Evolutionary conservation across 805 yeast genomes (phyloP).

Genomic region (Schizosaccharomyces lindneri): DNA sequence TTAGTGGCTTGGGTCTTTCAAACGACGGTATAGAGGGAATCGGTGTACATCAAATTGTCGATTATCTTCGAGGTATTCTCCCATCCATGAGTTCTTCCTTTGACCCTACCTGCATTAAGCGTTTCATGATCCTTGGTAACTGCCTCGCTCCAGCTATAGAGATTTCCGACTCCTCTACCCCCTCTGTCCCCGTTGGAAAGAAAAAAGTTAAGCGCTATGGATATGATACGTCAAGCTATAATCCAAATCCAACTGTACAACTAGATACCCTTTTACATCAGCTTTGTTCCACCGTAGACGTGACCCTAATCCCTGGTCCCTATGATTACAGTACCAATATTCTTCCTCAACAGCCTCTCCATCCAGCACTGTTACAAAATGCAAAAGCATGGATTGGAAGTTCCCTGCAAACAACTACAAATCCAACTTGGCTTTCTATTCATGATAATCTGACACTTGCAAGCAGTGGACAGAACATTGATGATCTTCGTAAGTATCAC

Average conservation of each 20-base stretch:
- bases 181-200: not conserved
- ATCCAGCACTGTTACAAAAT: slow-evolving; percentile 38
- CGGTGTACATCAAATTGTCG: not conserved
- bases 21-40: not conserved
- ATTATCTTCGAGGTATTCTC: not conserved
- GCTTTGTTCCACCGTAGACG: slow-evolving; percentile 33
- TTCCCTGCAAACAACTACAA: slow-evolving; percentile 26
- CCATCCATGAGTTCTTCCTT: not conserved
- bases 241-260: slow-evolving; percentile 9
- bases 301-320: slow-evolving; percentile 63
- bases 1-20: slow-evolving; percentile 2
- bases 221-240: slow-evolving; percentile 6
- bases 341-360: slow-evolving; percentile 80
- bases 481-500: slow-evolving; percentile 52
- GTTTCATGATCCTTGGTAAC: not conserved
- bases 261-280: slow-evolving; percentile 37
- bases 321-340: slow-evolving; percentile 66
- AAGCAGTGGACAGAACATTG: slow-evolving; percentile 63
- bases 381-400: slow-evolving; percentile 20
- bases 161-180: slow-evolving; percentile 13
- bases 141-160: not conserved
- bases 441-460: slow-evolving; percentile 30
- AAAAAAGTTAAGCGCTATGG: slow-evolving; percentile 5
- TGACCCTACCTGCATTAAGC: not conserved
- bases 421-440: slow-evolving; percentile 50